These are phyloP conservation scores for Dactylonectria macrodidyma DNA, from an alignment of 2,329 filamentous ascomycete genomes.

Conservation along the genomic window DNA sequence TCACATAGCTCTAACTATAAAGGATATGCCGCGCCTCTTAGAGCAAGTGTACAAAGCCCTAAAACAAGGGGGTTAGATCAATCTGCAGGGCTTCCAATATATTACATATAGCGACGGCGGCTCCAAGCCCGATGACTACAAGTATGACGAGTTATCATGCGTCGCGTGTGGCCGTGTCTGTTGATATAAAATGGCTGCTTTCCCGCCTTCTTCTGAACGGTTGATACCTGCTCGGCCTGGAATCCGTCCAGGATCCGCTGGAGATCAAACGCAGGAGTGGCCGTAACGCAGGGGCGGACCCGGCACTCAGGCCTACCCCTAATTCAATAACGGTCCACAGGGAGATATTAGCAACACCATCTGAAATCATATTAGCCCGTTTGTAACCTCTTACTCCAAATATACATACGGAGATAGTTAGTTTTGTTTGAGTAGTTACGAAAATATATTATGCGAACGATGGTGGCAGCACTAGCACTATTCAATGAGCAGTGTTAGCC, in stretches of 20 bases:
- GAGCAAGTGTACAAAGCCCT: conserved; percentile 46
- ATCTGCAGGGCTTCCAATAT: conserved; percentile 58
- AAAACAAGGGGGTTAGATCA: conserved; percentile 55
- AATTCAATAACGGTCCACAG: neutral
- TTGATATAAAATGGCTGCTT: no score
- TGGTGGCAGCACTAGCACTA: neutral
- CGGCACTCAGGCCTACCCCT: neutral
- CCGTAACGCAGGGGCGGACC: neutral
- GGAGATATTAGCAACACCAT: neutral
- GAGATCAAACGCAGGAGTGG: neutral
- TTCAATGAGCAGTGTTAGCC: neutral
- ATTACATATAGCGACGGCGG: conserved; percentile 56
- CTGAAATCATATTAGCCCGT: neutral
- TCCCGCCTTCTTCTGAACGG: no score
- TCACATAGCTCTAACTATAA: conserved; percentile 52
- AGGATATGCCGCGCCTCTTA: conserved; percentile 53
- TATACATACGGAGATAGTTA: neutral
- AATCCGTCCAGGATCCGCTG: neutral
- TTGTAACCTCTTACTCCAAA: neutral
- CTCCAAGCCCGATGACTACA: conserved; percentile 4
- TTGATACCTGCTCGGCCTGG: no score
- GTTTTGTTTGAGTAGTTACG: neutral
- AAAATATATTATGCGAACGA: neutral
- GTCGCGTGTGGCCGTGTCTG: no score
- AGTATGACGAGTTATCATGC: neutral